Percentiles rank a stretch among this genome's conserved stretches.
phyloP scores from a whole-genome alignment of 192 early-diverging fungal species.

The Coemansia nantahalensis region DNA sequence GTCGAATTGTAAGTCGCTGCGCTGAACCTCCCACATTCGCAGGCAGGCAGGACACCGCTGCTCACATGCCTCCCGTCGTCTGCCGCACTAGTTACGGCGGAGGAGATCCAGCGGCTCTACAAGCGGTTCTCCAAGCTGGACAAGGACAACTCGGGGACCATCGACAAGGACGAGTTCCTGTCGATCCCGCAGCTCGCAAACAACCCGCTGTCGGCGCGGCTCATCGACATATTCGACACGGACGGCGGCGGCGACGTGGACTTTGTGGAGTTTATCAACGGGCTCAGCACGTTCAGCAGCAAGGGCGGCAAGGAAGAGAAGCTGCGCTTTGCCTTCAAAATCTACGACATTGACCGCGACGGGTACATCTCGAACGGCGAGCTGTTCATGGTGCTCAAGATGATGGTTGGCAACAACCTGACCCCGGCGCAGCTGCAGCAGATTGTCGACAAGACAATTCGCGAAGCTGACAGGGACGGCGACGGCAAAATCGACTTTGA shows the following conservation, averaged over 20 bases:
- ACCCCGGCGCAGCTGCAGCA: constrained; percentile 97
- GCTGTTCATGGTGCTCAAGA: constrained; percentile 96
- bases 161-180: constrained; percentile 97
- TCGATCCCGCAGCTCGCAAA: constrained; percentile 94
- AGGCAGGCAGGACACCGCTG: no score
- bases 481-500: constrained; percentile 97
- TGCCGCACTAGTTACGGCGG: constrained; percentile 73
- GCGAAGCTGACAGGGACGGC: constrained; percentile 93
- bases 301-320: constrained; percentile 96
- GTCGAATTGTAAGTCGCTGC: constrained; percentile 29
- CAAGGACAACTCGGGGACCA: constrained; percentile 93
- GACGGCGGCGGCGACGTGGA: constrained; percentile 99
- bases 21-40: no score
- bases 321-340: constrained; percentile 94
- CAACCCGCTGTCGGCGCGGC: constrained; percentile 93
- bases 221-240: constrained; percentile 96
- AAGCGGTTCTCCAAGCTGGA: constrained; percentile 98
- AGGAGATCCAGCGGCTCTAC: constrained; percentile 97
- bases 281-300: constrained; percentile 89
- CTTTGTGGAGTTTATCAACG: constrained; percentile 98
- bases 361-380: constrained; percentile 99
- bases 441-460: constrained; percentile 99
- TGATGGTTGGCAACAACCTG: constrained; percentile 99
- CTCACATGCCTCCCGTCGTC: no score
- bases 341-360: constrained; percentile 99